Evolutionary conservation across 352 stramenopile species (phyloP), one percentile per base, ranked within the genome.

Genomic region (Globisporangium nagaii): DNA sequence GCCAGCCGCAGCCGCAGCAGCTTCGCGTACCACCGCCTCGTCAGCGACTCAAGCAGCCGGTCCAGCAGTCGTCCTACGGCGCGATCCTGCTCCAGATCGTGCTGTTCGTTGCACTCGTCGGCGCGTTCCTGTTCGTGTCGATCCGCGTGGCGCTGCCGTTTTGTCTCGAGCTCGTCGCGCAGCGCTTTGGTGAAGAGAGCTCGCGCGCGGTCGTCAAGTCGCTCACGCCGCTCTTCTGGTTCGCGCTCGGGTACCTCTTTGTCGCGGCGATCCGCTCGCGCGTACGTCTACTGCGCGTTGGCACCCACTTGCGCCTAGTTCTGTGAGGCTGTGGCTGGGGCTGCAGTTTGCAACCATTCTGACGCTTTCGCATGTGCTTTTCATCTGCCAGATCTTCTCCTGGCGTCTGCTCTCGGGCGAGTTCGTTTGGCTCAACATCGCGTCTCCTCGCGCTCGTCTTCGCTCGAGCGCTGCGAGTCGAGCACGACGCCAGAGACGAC

Each of bases 211-310:
- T 81, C 24, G 10, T 46, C 8, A 58, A 71, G 28, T 63, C 65
- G 19, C 36, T 87, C 3, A 63, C 68, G 5, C 68, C 79, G 8
- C 35, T 82, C 30, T 49, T 84, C 22, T 89, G 79, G 79, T 89
- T 89, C 42, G 58, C 47, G 10, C 32, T 77, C 32, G 79, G 79
- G 2, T 86, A 84, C 52, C 35, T 57, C 4, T 57, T 86, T 5
- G 76, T 87, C 17, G 22, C 70, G 3, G 17, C 73, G 10, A 53
- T 89, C 11, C 66, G 73, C 2, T 72, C 63, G 13, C 72, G 70
- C 27, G 74, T 83, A 50, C n/a, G 60, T 51, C 4, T 11, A 1
- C 12, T 3, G 40, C 9, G 13, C 15, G n/a, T 32, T 1, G 1
- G 17, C 27, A 20, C 4, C 0, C 13, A 30, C 19, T 34, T 34